These are phyloP conservation scores for Nakataea oryzae DNA, from an alignment of 2,329 filamentous ascomycete species.

Conservation along the genomic window DNA sequence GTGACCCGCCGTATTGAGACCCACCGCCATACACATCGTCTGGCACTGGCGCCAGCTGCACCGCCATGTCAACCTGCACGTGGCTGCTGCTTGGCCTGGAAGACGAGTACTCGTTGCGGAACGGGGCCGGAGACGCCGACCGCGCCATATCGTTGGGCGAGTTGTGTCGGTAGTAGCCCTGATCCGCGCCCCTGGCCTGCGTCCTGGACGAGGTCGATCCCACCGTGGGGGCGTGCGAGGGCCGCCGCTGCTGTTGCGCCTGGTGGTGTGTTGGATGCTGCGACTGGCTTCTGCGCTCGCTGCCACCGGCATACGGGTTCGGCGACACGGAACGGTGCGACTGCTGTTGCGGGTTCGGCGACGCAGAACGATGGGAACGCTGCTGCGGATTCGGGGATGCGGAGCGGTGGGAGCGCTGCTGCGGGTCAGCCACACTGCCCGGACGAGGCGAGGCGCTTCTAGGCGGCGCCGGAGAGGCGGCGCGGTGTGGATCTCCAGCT, in stretches of 20 bases:
- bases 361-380: constrained; percentile 18
- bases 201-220: constrained; percentile 13
- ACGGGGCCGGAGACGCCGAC: constrained; percentile 34
- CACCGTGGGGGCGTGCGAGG: not conserved
- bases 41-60: constrained; percentile 48
- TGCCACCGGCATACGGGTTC: constrained; percentile 44
- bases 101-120: constrained; percentile 21
- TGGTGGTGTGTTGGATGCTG: constrained; percentile 16
- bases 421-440: constrained; percentile 34
- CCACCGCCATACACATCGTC: constrained; percentile 1
- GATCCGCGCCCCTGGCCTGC: constrained; percentile 35
- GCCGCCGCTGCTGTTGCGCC: constrained; percentile 11
- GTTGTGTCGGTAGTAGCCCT: constrained; percentile 39
- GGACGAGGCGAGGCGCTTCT: constrained; percentile 56
- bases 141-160: constrained; percentile 38
- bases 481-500: constrained; percentile 11
- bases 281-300: constrained; percentile 18
- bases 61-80: constrained; percentile 46
- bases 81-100: constrained; percentile 39
- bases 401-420: constrained; percentile 17
- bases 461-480: constrained; percentile 54
- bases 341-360: constrained; percentile 40
- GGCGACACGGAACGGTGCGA: constrained; percentile 29
- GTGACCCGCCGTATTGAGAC: not conserved
- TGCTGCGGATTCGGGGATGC: constrained; percentile 49